A percentile compares a stretch with the other conserved stretches of the same genome.
Conservation (phyloP, 2,329 filamentous ascomycete species). For the Fusarium aywerte region DNA sequence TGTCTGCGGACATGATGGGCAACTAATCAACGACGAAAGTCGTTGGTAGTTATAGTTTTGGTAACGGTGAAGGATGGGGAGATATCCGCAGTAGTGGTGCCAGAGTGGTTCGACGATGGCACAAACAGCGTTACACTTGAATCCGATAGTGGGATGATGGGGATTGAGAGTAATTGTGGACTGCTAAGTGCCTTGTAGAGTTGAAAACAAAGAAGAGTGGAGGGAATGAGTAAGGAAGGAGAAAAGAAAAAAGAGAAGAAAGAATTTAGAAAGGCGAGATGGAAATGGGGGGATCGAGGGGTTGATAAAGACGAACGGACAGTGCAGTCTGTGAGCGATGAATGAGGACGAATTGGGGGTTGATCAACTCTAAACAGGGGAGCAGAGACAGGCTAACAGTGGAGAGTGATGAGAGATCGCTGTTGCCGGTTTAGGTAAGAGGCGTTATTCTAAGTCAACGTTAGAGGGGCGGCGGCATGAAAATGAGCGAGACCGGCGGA, state of each 20-base stretch:
- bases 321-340: constrained; percentile 24
- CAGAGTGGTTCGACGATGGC: constrained; percentile 46
- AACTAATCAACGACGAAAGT: constrained; percentile 31
- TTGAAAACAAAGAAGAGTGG: constrained; percentile 24
- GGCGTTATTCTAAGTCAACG: constrained; percentile 19
- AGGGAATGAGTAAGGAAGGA: constrained; percentile 20
- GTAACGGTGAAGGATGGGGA: constrained; percentile 41
- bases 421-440: constrained; percentile 46
- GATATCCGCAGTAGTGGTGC: constrained; percentile 40
- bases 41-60: constrained; percentile 44
- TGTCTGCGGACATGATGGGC: constrained; percentile 52
- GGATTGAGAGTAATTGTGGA: constrained; percentile 32
- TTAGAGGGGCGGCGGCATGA: constrained; percentile 32
- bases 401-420: constrained; percentile 42
- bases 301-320: constrained; percentile 40
- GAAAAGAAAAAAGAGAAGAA: constrained; percentile 14
- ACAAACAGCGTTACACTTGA: constrained; percentile 43
- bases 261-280: constrained; percentile 20
- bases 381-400: constrained; percentile 27
- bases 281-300: constrained; percentile 30
- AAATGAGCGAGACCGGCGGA: constrained; percentile 38
- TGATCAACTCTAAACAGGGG: constrained; percentile 46
- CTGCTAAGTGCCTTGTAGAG: constrained; percentile 29
- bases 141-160: constrained; percentile 36
- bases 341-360: constrained; percentile 36